Evolutionary conservation across 306 rosid genomes (phyloP).

Genomic region (Castanea mollissima): DNA sequence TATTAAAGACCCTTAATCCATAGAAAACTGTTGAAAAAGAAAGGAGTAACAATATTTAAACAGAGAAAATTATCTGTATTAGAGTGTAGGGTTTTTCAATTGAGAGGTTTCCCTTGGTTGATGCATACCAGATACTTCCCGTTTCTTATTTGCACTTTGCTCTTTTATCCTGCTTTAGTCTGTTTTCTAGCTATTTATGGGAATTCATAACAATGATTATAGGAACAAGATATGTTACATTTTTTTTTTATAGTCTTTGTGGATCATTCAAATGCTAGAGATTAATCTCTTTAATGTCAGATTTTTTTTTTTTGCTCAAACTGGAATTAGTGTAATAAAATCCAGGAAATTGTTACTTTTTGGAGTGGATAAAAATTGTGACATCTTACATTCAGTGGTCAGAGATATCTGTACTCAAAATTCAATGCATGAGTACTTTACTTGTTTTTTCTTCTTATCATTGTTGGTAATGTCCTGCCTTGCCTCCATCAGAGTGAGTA

Average conservation of each 20-base stretch:
- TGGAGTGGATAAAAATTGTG: background rate
- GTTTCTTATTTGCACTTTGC: background rate
- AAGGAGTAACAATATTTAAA: background rate
- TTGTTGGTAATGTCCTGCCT: background rate
- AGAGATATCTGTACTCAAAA: constrained; percentile 16
- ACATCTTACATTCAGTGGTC: constrained; percentile 8
- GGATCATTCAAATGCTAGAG: constrained; percentile 7
- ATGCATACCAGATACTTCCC: background rate
- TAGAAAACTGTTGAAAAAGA: background rate
- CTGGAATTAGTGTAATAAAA: background rate
- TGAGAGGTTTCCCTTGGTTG: background rate
- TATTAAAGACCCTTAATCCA: background rate
- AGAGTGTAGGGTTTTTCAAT: constrained; percentile 15
- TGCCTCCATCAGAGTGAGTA: no score
- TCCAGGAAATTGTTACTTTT: background rate
- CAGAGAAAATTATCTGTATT: background rate
- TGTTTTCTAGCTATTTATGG: background rate
- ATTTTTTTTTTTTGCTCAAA: constrained; percentile 8
- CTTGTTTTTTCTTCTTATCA: no score
- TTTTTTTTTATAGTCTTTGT: background rate
- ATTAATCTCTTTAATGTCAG: background rate
- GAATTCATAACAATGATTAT: background rate
- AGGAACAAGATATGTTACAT: no score
- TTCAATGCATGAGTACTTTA: background rate
- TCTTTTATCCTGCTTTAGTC: background rate